Evolutionary conservation across 345 rosid genomes (phyloP).

Genomic region (Trapa bicornis): DNA sequence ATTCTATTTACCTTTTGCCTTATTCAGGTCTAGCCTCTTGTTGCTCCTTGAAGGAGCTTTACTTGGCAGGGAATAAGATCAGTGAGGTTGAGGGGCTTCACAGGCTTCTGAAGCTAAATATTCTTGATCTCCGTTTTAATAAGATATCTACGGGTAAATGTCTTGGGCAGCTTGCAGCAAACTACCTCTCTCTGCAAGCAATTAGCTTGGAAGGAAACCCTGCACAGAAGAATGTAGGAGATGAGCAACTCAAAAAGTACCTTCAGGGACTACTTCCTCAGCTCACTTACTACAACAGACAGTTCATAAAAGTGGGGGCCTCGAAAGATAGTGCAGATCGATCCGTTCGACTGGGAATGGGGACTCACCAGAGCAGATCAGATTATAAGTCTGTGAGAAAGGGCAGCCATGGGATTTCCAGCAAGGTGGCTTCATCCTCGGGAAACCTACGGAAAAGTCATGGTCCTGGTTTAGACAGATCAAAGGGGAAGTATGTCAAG

Average conservation of each 20-base stretch:
- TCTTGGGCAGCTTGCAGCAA: slow-evolving; percentile 94
- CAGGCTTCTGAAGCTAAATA: slow-evolving; percentile 70
- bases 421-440: slow-evolving; percentile 35
- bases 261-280: slow-evolving; percentile 75
- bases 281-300: slow-evolving; percentile 68
- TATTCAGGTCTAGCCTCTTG: slow-evolving; percentile 80
- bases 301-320: slow-evolving; percentile 43
- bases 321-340: slow-evolving; percentile 55
- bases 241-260: slow-evolving; percentile 76
- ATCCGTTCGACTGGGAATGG: slow-evolving; percentile 46
- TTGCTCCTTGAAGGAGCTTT: slow-evolving; percentile 85
- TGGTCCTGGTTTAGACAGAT: slow-evolving; percentile 26
- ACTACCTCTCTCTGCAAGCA: slow-evolving; percentile 84
- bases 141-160: slow-evolving; percentile 75
- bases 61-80: slow-evolving; percentile 87
- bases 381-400: slow-evolving; percentile 53
- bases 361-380: slow-evolving; percentile 47
- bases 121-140: slow-evolving; percentile 83
- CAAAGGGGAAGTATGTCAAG: slow-evolving; percentile 32
- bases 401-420: slow-evolving; percentile 37
- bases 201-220: slow-evolving; percentile 96
- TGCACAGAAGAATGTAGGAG: slow-evolving; percentile 92
- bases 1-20: not conserved
- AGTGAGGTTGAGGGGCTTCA: slow-evolving; percentile 95
- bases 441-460: slow-evolving; percentile 29